Base-by-base conservation (phyloP, 345 rosid species). In the Rhodomyrtus tomentosa region DNA sequence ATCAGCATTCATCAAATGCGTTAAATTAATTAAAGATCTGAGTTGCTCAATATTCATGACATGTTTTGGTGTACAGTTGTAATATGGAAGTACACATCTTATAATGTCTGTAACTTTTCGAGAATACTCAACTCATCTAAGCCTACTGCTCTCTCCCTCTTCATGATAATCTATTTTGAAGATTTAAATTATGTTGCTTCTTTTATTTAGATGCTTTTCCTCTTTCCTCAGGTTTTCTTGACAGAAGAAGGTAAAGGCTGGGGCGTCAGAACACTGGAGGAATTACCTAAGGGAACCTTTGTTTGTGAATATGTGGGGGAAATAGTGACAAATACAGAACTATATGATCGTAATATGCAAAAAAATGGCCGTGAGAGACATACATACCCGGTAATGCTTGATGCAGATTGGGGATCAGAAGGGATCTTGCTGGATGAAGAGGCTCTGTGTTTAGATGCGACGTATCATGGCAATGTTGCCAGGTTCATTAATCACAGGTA, bases 401-500 rank as follows among this genome's bases (percentile, higher is more conserved):
- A 96, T 90, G 98, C 99, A 24, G 92, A 92, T 83, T 96, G 99
- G 98, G 98, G 91, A 36, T 88, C 96, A 81, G 91, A 90, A 83
- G 87, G 87, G 86, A 82, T 82, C 74, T 85, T 89, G 45, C 90
- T 88, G 81, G 96, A 90, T 88, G 90, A 91, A 85, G 91, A 95
- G 87, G 94, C 96, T n/a, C 94, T 96, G 50, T 94, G 96, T 89
- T 88, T 96, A 88, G 99, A 96, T 27, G 98, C 95, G 24, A 89
- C 93, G 3, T 87, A 72, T 49, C 91, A 91, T 89, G 99, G 99
- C 85, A 96, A 96, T 87, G 93, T 93, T 85, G 95, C 98, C 29
- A 91, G 99, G 90, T 96, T 95, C 84, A 91, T 96, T 80, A 96
- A 94, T 89, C 99, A 96, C 89, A 94, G 99, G 99, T 96, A 68